Evolutionary conservation across 1,284 basidiomycete genomes (phyloP).

Genomic region (Chalciporus sp.): DNA sequence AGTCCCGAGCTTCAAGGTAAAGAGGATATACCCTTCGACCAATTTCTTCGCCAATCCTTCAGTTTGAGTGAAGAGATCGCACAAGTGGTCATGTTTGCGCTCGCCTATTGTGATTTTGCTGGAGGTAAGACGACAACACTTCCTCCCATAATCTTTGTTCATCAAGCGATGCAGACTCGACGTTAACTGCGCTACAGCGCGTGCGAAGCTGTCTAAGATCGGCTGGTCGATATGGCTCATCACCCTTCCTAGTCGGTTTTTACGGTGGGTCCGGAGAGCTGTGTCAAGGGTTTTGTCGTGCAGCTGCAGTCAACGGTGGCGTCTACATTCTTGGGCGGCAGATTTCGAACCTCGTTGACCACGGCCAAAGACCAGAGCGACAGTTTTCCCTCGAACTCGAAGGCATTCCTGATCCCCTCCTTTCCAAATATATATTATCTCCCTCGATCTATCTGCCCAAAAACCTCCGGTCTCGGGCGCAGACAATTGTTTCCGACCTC

Average conservation of each 20-base stretch:
- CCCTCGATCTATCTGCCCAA: slow-evolving; percentile 40
- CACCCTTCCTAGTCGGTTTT: slow-evolving; percentile 91
- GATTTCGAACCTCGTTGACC: slow-evolving; percentile 44
- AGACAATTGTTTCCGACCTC: background rate
- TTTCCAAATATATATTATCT: slow-evolving; percentile 47
- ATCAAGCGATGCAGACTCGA: slow-evolving; percentile 51
- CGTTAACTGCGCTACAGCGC: slow-evolving; percentile 64
- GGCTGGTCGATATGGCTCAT: slow-evolving; percentile 85
- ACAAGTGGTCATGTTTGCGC: slow-evolving; percentile 67
- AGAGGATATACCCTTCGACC: slow-evolving; percentile 54
- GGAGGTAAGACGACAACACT: slow-evolving; percentile 46
- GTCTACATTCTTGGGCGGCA: slow-evolving; percentile 82
- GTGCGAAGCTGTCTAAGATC: slow-evolving; percentile 77
- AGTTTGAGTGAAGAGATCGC: slow-evolving; percentile 60
- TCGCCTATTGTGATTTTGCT: slow-evolving; percentile 63
- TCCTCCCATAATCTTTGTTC: background rate
- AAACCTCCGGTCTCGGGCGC: slow-evolving; percentile 28
- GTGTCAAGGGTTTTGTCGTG: slow-evolving; percentile 92
- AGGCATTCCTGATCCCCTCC: slow-evolving; percentile 58
- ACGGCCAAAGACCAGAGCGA: slow-evolving; percentile 20
- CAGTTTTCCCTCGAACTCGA: slow-evolving; percentile 56
- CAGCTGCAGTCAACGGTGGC: slow-evolving; percentile 82
- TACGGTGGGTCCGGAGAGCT: slow-evolving; percentile 94
- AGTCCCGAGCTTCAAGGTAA: slow-evolving; percentile 63
- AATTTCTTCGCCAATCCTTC: slow-evolving; percentile 67